Conservation (phyloP, 306 rosid genomes). For the Fagus crenata region DNA sequence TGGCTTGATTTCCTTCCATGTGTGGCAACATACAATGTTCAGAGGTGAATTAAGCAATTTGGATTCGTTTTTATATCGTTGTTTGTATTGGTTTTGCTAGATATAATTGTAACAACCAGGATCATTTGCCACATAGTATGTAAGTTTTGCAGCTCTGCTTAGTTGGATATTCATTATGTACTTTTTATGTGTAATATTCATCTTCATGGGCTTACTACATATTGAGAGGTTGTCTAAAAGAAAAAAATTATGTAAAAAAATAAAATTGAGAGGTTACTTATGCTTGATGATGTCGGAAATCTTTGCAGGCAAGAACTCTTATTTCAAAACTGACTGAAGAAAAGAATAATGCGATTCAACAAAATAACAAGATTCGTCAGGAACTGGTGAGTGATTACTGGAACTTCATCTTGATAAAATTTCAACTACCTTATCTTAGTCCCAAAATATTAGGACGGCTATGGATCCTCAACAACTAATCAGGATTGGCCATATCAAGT, state of each 20-base stretch:
- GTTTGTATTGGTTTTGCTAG: neutral
- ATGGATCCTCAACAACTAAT: too few species aligned
- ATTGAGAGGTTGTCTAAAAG: neutral
- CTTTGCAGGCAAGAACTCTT: constrained; percentile 69
- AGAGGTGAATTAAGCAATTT: neutral
- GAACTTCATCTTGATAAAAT: neutral
- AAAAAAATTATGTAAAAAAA: too few species aligned
- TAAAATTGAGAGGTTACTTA: neutral
- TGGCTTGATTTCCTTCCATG: neutral
- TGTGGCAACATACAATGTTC: neutral
- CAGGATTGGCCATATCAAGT: neutral
- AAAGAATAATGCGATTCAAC: constrained; percentile 64
- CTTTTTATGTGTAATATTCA: neutral
- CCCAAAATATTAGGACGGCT: too few species aligned
- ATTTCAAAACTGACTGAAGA: constrained; percentile 71
- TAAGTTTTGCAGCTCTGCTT: neutral
- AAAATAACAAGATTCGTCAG: constrained; percentile 70
- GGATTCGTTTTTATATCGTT: neutral
- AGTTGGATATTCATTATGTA: constrained; percentile 11
- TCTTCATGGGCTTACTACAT: neutral
- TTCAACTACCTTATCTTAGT: neutral
- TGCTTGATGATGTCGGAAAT: constrained; percentile 20
- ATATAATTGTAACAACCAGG: neutral
- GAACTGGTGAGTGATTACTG: constrained; percentile 68
- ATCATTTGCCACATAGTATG: too few species aligned